Base-by-base conservation (phyloP, 495 filamentous ascomycete genomes). In the Tuber magnatum region DNA sequence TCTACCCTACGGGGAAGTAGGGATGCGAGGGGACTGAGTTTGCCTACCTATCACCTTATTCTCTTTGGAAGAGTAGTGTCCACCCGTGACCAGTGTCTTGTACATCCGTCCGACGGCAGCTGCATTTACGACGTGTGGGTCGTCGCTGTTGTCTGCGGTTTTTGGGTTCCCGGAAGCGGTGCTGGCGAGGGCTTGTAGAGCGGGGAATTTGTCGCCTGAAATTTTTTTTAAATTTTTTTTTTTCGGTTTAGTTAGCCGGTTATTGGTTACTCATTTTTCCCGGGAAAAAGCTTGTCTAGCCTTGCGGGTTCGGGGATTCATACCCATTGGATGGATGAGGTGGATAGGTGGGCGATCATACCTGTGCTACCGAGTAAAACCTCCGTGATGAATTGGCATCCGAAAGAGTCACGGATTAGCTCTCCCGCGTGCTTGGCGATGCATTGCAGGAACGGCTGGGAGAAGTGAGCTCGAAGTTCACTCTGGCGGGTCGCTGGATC, bases 21-120 rank as follows among this genome's bases (percentile, higher is more conserved):
- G 40, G 14, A 71, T 39, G 51, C 6, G 68, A 56, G 70, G 40
- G 68, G 73, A 68, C 42, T 43, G 51, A 48, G 56, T 48, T 51
- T 77, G 80, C 78, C 24, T 74, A 82, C 81, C 71, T 80, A 89
- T 88, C 68, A 97, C 84, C 70, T 86, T 87, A 83, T 92, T 92
- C 4, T 87, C 86, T 46, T 86, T 87, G 38, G 85, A 86, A 84
- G 97, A 93, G 83, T 91, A 99, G 39, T 87, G 89, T 16, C 96
- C 95, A 35, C 95, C 94, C 44, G 91, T 88, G 40, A 97, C 92
- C 2, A 99, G 87, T 0, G 90, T 90, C 84, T 97, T 97, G 76
- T 97, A 88, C 90, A 97, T 91, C 71, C 92, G 89, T n/a, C 93
- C 92, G 3, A 90, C 91, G 74, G 88, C 87, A 3, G 93, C 85